These are phyloP conservation scores for Ettlia oleoabundans DNA, from an alignment of 139 green algal genomes.

Conservation along the genomic window DNA sequence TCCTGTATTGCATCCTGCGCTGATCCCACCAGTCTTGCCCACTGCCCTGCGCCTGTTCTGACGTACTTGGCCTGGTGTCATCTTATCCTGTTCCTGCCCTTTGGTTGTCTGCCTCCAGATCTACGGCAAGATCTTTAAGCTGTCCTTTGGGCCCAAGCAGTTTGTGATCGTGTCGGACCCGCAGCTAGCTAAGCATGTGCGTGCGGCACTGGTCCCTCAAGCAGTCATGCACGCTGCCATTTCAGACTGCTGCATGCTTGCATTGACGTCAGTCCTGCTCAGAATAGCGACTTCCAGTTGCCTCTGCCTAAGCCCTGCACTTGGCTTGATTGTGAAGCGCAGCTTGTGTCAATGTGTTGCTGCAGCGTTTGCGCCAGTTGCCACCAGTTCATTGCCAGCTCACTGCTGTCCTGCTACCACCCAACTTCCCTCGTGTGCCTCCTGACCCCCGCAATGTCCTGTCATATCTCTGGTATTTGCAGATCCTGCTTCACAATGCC, in stretches of 20 bases:
- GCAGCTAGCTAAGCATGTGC: conserved; percentile 72
- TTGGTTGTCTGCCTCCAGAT: too few species aligned
- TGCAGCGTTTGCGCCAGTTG: too few species aligned
- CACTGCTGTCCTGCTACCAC: background rate
- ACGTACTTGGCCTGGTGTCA: too few species aligned
- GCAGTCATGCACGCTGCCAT: background rate
- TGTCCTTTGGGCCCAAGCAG: conserved; percentile 95
- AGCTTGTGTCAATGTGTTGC: background rate
- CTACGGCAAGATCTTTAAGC: conserved; percentile 81
- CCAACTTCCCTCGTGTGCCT: background rate
- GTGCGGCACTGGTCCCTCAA: background rate
- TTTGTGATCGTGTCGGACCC: conserved; percentile 96
- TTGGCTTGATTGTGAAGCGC: too few species aligned
- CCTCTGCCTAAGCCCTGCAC: too few species aligned
- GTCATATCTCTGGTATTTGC: background rate
- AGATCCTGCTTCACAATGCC: conserved; percentile 91
- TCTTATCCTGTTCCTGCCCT: too few species aligned
- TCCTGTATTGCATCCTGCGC: too few species aligned
- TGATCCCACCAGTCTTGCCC: too few species aligned
- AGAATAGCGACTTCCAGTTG: too few species aligned
- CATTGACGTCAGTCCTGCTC: too few species aligned
- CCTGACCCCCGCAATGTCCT: background rate
- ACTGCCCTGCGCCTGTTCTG: too few species aligned
- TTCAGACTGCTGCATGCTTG: background rate
- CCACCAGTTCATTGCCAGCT: too few species aligned